Evolutionary conservation across 106 monocot species (phyloP).

Genomic region (Phalaenopsis equestris): DNA sequence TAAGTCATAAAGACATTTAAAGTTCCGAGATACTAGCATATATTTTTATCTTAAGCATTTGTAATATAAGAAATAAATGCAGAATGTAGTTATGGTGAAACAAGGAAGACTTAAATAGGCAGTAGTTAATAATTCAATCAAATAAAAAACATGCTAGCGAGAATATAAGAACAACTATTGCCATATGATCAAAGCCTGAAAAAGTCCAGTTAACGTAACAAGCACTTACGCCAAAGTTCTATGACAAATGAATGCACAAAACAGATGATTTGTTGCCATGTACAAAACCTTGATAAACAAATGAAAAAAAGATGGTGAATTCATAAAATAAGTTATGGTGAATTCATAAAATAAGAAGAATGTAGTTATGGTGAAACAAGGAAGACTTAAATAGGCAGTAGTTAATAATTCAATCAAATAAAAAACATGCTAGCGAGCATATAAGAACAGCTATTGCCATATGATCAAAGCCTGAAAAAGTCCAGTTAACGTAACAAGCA

Average conservation of each 20-base stretch:
- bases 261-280: neutral
- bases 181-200: neutral
- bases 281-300: neutral
- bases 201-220: neutral
- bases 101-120: neutral
- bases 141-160: constrained; percentile 2
- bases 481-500: neutral
- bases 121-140: neutral
- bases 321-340: constrained; percentile 1
- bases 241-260: constrained; percentile 2
- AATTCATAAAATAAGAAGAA: too few relatives aligned
- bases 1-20: neutral
- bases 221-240: neutral
- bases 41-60: neutral
- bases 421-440: neutral
- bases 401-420: neutral
- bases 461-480: neutral
- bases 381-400: neutral
- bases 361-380: neutral
- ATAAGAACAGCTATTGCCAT: neutral
- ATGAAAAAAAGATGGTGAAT: neutral
- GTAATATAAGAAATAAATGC: neutral
- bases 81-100: neutral
- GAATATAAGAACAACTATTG: neutral
- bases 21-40: neutral